phyloP scores from a whole-genome alignment of 2,329 filamentous ascomycete species.

The Orbilia blumenaviensis region DNA sequence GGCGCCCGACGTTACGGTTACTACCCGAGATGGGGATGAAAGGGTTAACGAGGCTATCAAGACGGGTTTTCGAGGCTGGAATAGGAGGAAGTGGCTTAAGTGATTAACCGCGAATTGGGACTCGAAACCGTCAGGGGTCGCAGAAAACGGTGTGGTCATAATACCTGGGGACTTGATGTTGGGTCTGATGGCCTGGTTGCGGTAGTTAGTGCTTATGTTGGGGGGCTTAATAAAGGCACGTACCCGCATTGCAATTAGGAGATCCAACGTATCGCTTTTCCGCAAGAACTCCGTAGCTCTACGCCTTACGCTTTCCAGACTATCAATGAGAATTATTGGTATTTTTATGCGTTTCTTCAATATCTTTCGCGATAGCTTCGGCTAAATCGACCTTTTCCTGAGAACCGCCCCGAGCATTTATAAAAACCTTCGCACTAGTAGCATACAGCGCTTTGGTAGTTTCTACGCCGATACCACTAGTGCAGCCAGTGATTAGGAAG shows the following conservation, averaged over 20 bases:
- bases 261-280: slow-evolving; percentile 58
- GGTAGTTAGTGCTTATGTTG: no score
- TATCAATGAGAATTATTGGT: slow-evolving; percentile 57
- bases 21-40: slow-evolving; percentile 63
- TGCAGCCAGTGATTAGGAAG: slow-evolving; percentile 61
- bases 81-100: slow-evolving; percentile 67
- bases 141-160: background rate
- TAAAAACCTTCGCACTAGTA: slow-evolving; percentile 61
- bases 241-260: slow-evolving; percentile 58
- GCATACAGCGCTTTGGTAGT: slow-evolving; percentile 61
- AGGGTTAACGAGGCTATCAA: slow-evolving; percentile 62
- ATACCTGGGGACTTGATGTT: no score
- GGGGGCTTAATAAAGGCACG: no score
- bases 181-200: no score
- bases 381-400: slow-evolving; percentile 58
- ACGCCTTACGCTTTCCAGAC: slow-evolving; percentile 59
- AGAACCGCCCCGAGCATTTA: slow-evolving; percentile 59
- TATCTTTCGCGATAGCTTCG: slow-evolving; percentile 37
- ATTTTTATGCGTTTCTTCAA: slow-evolving; percentile 54
- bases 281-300: slow-evolving; percentile 58
- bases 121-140: slow-evolving; percentile 65
- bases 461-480: slow-evolving; percentile 61
- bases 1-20: slow-evolving; percentile 63
- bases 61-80: slow-evolving; percentile 64
- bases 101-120: slow-evolving; percentile 67